phyloP scores from a whole-genome alignment of 257 asterid genomes.

The Solanum phureja region DNA sequence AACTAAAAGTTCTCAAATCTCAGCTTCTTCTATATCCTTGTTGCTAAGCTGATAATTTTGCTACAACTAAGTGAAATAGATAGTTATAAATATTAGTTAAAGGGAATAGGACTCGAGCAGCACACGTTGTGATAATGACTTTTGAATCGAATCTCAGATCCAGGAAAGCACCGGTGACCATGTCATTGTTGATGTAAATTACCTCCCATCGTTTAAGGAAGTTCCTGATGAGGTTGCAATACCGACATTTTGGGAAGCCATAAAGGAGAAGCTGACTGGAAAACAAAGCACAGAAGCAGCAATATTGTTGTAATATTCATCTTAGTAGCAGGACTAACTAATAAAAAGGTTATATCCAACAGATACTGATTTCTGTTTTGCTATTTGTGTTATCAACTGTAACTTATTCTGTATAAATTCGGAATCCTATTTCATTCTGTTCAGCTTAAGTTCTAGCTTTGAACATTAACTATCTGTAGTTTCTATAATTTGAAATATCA shows the following conservation, averaged over 20 bases:
- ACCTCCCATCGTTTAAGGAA: slow-evolving; percentile 95
- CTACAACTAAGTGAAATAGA: not conserved
- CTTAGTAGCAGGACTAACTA: not conserved
- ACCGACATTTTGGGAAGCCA: slow-evolving; percentile 90
- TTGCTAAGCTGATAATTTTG: not conserved
- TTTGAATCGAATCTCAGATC: slow-evolving; percentile 34
- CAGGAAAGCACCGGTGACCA: slow-evolving; percentile 90
- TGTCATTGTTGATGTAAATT: slow-evolving; percentile 88
- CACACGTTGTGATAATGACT: not conserved
- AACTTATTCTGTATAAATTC: not conserved
- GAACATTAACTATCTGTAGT: not conserved
- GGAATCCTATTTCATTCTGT: not conserved
- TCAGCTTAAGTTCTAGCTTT: not conserved
- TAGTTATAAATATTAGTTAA: not conserved
- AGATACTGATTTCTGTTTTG: not conserved
- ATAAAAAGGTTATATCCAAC: not conserved
- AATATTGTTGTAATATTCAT: not conserved
- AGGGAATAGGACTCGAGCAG: not conserved
- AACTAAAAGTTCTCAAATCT: not conserved
- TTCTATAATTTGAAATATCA: not conserved
- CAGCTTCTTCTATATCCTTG: not conserved
- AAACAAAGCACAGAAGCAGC: not conserved
- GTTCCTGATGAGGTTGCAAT: slow-evolving; percentile 80
- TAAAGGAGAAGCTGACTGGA: slow-evolving; percentile 37
- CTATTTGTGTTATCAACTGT: not conserved